Base-by-base conservation (phyloP, 805 yeast species). In the Ogataea zsoltii region DNA sequence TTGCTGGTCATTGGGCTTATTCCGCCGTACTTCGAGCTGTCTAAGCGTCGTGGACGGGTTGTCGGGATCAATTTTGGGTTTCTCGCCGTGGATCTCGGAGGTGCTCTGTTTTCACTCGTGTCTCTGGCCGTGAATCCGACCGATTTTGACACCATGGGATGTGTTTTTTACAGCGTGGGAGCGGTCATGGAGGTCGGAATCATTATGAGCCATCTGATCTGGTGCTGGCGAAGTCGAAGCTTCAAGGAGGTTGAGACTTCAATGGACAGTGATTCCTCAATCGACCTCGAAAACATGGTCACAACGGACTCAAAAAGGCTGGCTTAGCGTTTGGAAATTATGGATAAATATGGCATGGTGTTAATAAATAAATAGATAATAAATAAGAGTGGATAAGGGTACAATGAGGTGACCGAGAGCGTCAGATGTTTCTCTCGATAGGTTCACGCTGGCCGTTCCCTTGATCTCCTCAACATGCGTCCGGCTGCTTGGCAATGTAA, bases 171-270 rank as follows among this genome's bases (percentile, higher is more conserved):
- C 61, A 72, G 80, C 10, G 72, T 89, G 15, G 90, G 91, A 29
- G 80, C 90, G 3, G 79, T 65, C 1, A 60, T 90, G 62, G 97
- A 91, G 58, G 42, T 83, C 2, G 97, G 97, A 0, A 86, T 91
- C 12, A 79, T 86, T 55, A 25, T 69, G 0, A 79, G 88, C 40
- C 97, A 89, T 45, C 54, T 75, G 7, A 68, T 85, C 12, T 90
- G 97, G 97, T 28, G 4, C 13, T 7, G 7, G 11, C 31, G 31
- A 11, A 28, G 31, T 4, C 4, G 13, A 7, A 28, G 31, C 11
- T 28, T 11, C 14, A 12, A n/a, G 11, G 13, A 28, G 31, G n/a
- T 13, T n/a, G 14, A 28, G 11, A 25, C 11, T 25, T 7, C 28
- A 25, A 25, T 25, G 10, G 7, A 11, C 28, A 25, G 28, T 25